phyloP scores from a whole-genome alignment of 2,329 filamentous ascomycete genomes.

The Fusarium sublunatum region DNA sequence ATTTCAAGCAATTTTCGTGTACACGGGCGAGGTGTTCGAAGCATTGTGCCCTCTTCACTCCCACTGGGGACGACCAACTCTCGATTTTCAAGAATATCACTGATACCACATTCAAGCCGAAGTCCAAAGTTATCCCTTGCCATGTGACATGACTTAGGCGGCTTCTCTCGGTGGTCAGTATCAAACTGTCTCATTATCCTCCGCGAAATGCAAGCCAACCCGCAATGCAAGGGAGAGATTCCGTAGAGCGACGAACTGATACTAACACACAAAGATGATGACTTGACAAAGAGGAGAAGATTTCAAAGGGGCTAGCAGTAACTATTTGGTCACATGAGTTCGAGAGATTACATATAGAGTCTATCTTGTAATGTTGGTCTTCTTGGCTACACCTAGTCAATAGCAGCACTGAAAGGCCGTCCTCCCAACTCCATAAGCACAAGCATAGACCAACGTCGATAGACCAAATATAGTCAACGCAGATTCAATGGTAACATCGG shows the following conservation, averaged over 20 bases:
- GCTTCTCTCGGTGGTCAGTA: not conserved
- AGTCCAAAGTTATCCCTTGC: not conserved
- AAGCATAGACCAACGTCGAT: not conserved
- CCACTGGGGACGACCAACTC: too few relatives aligned
- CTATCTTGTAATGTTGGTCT: not conserved
- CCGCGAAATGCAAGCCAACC: not conserved
- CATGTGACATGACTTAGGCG: not conserved
- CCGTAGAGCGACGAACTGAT: not conserved
- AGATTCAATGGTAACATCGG: not conserved
- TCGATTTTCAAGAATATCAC: too few relatives aligned
- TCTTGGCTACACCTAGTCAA: not conserved
- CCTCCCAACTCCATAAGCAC: not conserved
- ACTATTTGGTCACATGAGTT: not conserved
- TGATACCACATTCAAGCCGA: not conserved
- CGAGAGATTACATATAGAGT: not conserved
- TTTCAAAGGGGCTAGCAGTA: not conserved
- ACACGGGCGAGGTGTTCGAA: not conserved
- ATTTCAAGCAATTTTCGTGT: too few relatives aligned
- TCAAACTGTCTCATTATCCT: not conserved
- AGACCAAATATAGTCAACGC: not conserved
- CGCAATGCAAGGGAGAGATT: conserved; percentile 17
- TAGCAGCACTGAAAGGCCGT: too few relatives aligned
- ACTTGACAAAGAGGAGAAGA: not conserved
- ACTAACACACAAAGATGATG: not conserved
- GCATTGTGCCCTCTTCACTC: too few relatives aligned